Base-by-base conservation (phyloP, 2,329 filamentous ascomycete species). In the Claviceps paspali region DNA sequence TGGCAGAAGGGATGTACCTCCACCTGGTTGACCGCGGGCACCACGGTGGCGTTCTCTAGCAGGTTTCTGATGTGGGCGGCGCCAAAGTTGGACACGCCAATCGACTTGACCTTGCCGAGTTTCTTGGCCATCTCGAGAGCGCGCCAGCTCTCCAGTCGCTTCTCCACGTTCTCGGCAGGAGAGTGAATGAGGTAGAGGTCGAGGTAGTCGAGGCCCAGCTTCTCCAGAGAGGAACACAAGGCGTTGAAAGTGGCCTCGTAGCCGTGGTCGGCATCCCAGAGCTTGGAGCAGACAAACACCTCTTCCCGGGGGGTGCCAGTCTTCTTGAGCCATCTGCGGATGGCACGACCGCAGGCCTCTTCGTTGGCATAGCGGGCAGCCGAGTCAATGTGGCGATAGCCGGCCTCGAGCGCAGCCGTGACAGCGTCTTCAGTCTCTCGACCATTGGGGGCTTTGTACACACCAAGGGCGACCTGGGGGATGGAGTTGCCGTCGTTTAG, bases 41-140 rank as follows among this genome's bases (percentile, higher is more conserved):
- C 51, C 37, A 81, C 57, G 38, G 62, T 66, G 29, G 73, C 72
- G 6, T 74, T 70, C 47, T 66, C 48, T 2, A 77, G 57, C 22
- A 77, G 57, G 31, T 43, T 45, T 29, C 44, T 32, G n/a, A 78
- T 73, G 60, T 86, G 82, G n/a, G 56, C 51, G 33, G 82, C 70
- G 0, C 82, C 82, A 53, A 80, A 87, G 64, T 88, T 88, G 49
- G 77, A 82, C 22, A 88, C 76, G 35, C 83, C 82, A 47, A 88
- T 83, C 34, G 76, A 72, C 44, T 63, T 67, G 38, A 76, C 75
- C 49, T 73, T 73, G 46, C 79, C 78, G 2, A 71, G 66, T 27
- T 67, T 65, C 53, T 76, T 65, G 64, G 85, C 76, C 17, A 70
- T 73, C 53, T 79, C 70, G 45, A 77, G 57, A 37, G 83, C 83